Evolutionary conservation across 2,329 filamentous ascomycete genomes (phyloP).

Genomic region (Neonectria sp.): DNA sequence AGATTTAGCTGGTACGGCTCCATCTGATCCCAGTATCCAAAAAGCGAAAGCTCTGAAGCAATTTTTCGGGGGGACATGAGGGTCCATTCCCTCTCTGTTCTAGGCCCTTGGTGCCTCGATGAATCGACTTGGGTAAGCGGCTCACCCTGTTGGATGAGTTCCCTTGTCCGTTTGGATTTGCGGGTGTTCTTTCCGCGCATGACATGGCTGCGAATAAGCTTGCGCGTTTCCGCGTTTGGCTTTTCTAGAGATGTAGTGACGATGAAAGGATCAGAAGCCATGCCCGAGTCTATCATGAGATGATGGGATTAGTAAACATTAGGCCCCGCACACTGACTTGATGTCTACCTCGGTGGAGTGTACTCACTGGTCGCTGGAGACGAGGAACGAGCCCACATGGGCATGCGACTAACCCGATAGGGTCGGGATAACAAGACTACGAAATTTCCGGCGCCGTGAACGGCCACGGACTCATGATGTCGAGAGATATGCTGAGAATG

Average conservation of each 20-base stretch:
- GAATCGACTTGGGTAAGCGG: neutral
- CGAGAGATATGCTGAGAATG: neutral
- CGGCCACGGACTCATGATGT: neutral
- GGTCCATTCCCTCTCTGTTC: conserved; percentile 1
- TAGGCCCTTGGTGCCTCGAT: neutral
- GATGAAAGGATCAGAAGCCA: conserved; percentile 31
- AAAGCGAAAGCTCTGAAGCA: conserved; percentile 32
- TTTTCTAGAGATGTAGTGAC: conserved; percentile 41
- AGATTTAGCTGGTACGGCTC: conserved; percentile 33
- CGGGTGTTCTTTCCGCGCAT: conserved; percentile 49
- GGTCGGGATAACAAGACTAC: neutral
- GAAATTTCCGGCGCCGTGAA: neutral
- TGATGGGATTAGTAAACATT: conserved; percentile 5
- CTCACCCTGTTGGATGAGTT: neutral
- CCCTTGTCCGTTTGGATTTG: conserved; percentile 18
- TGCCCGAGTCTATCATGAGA: conserved; percentile 3
- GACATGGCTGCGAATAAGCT: conserved; percentile 48
- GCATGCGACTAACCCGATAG: neutral
- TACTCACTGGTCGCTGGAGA: conserved; percentile 14
- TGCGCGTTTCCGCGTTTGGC: conserved; percentile 40
- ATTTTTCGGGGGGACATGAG: conserved; percentile 24
- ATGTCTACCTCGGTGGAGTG: neutral
- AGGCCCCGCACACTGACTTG: neutral
- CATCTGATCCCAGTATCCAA: conserved; percentile 19
- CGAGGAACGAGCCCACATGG: conserved; percentile 9